Base-by-base conservation (phyloP, 805 yeast species). In the Cyberlindnera mississippiensis region DNA sequence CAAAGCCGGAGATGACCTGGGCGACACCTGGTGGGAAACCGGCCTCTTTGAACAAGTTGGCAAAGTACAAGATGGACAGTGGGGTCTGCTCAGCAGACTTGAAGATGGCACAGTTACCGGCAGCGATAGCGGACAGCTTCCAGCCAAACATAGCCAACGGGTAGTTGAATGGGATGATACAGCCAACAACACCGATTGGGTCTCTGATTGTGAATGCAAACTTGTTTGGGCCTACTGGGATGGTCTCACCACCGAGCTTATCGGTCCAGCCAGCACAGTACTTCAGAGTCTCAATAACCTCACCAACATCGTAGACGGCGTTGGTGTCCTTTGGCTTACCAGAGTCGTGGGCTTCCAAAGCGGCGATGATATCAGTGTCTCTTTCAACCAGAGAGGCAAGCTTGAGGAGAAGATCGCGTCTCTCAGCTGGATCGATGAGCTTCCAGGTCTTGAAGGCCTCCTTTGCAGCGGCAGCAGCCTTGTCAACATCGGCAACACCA, bases 231-330 rank as follows among this genome's bases (percentile, higher is more conserved):
- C 74, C 78, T 9, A 80, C 75, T 53, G 82, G 82, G 46, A 82
- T 71, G 13, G 83, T 72, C 45, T 74, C 69, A 14, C 95, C 95
- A 42, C 67, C 67, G 41, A 79, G 68, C 64, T 81, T 78, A 62
- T 83, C 86, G 38, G 88, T 84, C 74, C 80, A 78, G 18, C 93
- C 91, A 33, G 87, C 88, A 55, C 76, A 75, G 58, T 80, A 82
- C 52, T 75, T 74, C 64, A 80, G 69, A 28, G 75, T 75, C 47
- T 68, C 75, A 29, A 76, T 72, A 30, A 78, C 66, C 44, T 76
- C 80, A 15, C 68, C 70, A 32, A 85, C 72, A 56, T 85, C 95
- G 44, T 63, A 73, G 28, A 70, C 64, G 19, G 85, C 76, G 59
- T 78, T 77, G 28, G 69, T 59, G 18, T 62, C 60, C 40, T 69